These are phyloP conservation scores for Picochlorum sp. DNA, from an alignment of 139 green algal genomes.

Conservation along the genomic window DNA sequence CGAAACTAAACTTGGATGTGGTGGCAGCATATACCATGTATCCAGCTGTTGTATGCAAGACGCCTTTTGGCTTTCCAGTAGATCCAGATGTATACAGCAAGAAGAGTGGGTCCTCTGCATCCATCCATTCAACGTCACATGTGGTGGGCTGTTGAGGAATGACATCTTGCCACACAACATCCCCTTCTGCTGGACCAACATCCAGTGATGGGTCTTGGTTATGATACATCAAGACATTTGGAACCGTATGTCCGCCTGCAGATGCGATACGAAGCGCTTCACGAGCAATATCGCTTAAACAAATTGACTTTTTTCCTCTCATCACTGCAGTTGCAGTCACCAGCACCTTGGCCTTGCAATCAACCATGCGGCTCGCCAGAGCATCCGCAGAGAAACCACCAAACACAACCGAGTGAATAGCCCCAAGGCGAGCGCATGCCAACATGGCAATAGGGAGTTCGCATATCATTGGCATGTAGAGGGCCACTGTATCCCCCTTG, in stretches of 20 bases:
- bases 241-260: constrained; percentile 10
- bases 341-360: constrained; percentile 42
- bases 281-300: constrained; percentile 75
- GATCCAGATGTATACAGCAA: constrained; percentile 87
- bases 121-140: constrained; percentile 79
- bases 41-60: constrained; percentile 74
- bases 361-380: constrained; percentile 52
- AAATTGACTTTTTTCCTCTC: constrained; percentile 73
- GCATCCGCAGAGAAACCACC: constrained; percentile 85
- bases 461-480: constrained; percentile 93
- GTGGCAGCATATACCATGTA: constrained; percentile 65
- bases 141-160: constrained; percentile 37
- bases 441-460: constrained; percentile 82
- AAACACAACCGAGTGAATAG: constrained; percentile 92
- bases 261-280: constrained; percentile 27
- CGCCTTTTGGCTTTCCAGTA: constrained; percentile 94
- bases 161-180: constrained; percentile 71
- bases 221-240: constrained; percentile 43
- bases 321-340: constrained; percentile 48
- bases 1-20: constrained; percentile 69
- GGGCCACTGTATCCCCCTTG: constrained; percentile 73
- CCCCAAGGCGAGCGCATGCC: constrained; percentile 86
- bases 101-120: constrained; percentile 82
- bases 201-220: constrained; percentile 47
- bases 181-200: constrained; percentile 34